phyloP scores from a whole-genome alignment of 2,329 filamentous ascomycete species.

The Magnaporthiopsis poae region DNA sequence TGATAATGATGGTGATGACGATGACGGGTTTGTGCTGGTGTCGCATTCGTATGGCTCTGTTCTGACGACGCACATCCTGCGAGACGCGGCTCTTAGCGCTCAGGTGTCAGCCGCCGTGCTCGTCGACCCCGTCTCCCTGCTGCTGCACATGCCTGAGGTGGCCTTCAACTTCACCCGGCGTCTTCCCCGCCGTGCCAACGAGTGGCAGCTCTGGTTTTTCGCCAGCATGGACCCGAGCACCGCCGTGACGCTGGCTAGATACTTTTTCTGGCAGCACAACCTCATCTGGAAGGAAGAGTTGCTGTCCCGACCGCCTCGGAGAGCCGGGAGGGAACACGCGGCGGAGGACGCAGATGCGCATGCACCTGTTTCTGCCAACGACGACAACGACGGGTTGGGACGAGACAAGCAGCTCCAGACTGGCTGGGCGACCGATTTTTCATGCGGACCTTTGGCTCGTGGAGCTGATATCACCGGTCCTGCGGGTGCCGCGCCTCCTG shows the following conservation, averaged over 20 bases:
- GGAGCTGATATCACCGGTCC: background rate
- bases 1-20: slow-evolving; percentile 18
- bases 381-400: background rate
- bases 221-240: slow-evolving; percentile 58
- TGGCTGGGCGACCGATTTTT: background rate
- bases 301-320: slow-evolving; percentile 17
- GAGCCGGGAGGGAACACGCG: slow-evolving; percentile 7
- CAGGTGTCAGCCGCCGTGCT: slow-evolving; percentile 41
- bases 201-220: slow-evolving; percentile 63
- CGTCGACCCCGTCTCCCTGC: slow-evolving; percentile 54
- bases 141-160: slow-evolving; percentile 60
- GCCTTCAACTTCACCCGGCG: slow-evolving; percentile 61
- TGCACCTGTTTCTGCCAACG: background rate
- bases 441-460: background rate
- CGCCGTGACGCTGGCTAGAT: slow-evolving; percentile 51
- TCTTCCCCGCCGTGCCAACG: slow-evolving; percentile 30
- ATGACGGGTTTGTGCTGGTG: slow-evolving; percentile 46
- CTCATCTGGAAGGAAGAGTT: slow-evolving; percentile 62
- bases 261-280: slow-evolving; percentile 65
- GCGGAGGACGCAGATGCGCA: background rate
- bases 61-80: slow-evolving; percentile 52
- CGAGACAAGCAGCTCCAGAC: background rate
- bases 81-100: slow-evolving; percentile 33
- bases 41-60: slow-evolving; percentile 58
- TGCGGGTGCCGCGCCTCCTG: slow-evolving; percentile 4